Conservation (phyloP, 1,284 basidiomycete genomes). For the Meripilus lineatus region DNA sequence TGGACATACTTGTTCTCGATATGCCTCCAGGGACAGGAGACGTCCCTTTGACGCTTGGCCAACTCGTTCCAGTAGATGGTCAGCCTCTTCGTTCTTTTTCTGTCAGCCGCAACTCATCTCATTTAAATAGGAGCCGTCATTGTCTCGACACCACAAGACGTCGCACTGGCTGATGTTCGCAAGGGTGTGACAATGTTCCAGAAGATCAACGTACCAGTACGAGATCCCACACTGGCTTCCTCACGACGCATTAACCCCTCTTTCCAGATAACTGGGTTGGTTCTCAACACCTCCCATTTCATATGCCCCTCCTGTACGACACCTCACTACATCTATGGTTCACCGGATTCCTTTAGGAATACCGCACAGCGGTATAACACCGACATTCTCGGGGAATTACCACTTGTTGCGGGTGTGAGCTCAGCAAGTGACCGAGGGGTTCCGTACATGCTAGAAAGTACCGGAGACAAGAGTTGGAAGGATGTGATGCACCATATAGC, state of each 20-base stretch:
- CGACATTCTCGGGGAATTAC: slow-evolving; percentile 79
- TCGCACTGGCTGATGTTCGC: slow-evolving; percentile 88
- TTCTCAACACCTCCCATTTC: slow-evolving; percentile 92
- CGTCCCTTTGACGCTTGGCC: slow-evolving; percentile 89
- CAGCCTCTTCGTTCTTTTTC: slow-evolving; percentile 14
- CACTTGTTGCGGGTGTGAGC: slow-evolving; percentile 78
- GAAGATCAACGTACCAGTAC: slow-evolving; percentile 85
- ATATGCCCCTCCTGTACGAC: slow-evolving; percentile 75
- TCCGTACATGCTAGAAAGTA: slow-evolving; percentile 44
- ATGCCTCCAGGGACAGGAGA: slow-evolving; percentile 99
- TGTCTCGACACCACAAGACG: slow-evolving; percentile 94
- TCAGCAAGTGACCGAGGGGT: slow-evolving; percentile 71
- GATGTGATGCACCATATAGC: slow-evolving; percentile 42
- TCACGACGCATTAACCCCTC: slow-evolving; percentile 1
- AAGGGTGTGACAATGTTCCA: slow-evolving; percentile 94
- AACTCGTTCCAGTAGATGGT: slow-evolving; percentile 88
- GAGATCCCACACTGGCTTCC: slow-evolving; percentile 18
- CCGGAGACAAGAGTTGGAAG: slow-evolving; percentile 41
- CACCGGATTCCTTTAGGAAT: slow-evolving; percentile 58
- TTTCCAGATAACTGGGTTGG: slow-evolving; percentile 76
- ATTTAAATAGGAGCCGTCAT: slow-evolving; percentile 75
- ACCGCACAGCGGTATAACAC: slow-evolving; percentile 61
- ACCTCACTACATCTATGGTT: slow-evolving; percentile 79
- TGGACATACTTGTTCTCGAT: slow-evolving; percentile 91
- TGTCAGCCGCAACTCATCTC: background rate